These are phyloP conservation scores for Lepiota subincarnata DNA, from an alignment of 768 basidiomycete genomes.

Conservation along the genomic window DNA sequence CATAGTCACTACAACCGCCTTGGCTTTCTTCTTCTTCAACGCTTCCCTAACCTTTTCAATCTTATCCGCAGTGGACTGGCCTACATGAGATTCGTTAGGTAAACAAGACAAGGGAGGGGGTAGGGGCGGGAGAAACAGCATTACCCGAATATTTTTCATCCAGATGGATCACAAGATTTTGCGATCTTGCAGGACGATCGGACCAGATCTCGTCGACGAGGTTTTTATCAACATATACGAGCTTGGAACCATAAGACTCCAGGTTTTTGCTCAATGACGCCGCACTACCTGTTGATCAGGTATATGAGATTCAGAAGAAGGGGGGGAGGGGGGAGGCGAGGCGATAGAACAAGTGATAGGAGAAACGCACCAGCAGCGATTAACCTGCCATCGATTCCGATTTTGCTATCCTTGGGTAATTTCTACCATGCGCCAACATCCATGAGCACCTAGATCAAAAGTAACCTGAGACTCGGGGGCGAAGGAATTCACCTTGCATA, in stretches of 20 bases:
- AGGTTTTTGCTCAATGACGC: slow-evolving; percentile 57
- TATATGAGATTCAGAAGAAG: background rate
- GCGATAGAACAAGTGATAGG: background rate
- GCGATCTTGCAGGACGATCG: slow-evolving; percentile 65
- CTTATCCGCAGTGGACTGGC: slow-evolving; percentile 64
- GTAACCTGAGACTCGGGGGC: background rate
- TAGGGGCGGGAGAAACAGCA: slow-evolving; percentile 12
- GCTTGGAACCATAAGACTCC: slow-evolving; percentile 44
- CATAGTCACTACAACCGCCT: slow-evolving; percentile 78
- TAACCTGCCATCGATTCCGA: slow-evolving; percentile 81
- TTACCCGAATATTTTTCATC: slow-evolving; percentile 71
- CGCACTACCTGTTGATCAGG: slow-evolving; percentile 51
- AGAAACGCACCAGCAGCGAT: slow-evolving; percentile 55
- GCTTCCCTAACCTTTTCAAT: slow-evolving; percentile 62
- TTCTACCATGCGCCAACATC: slow-evolving; percentile 35
- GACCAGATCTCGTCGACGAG: slow-evolving; percentile 80
- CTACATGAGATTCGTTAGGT: slow-evolving; percentile 25
- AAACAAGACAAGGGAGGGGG: background rate
- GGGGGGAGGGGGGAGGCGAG: background rate
- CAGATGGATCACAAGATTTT: slow-evolving; percentile 62
- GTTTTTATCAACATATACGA: slow-evolving; percentile 68
- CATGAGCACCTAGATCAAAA: background rate
- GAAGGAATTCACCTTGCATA: slow-evolving; percentile 52
- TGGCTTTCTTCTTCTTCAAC: slow-evolving; percentile 55
- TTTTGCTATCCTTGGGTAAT: slow-evolving; percentile 53